Conservation (phyloP, 306 rosid species). For the Begonia masoniana region DNA sequence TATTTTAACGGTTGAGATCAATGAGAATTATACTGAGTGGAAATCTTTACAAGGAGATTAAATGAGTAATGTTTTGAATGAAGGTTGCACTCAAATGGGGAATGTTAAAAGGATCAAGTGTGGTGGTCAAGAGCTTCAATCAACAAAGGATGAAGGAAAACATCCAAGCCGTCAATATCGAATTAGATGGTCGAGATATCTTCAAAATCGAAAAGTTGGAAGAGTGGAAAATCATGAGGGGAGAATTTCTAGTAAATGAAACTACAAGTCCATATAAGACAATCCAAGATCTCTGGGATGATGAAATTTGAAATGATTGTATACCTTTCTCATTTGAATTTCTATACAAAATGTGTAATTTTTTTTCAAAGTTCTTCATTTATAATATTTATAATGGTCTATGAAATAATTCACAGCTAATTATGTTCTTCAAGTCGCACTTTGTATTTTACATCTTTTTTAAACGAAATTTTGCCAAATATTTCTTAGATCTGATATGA, state of each 20-base stretch:
- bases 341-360: no score
- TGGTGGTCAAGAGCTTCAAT: constrained; percentile 78
- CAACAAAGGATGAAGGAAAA: constrained; percentile 60
- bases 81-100: constrained; percentile 85
- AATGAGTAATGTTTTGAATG: not conserved
- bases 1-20: no score
- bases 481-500: no score
- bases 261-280: constrained; percentile 82
- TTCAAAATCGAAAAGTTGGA: constrained; percentile 47
- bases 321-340: no score
- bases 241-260: constrained; percentile 59
- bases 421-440: no score
- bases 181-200: constrained; percentile 49
- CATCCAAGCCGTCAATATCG: constrained; percentile 34
- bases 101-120: constrained; percentile 62
- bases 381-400: no score
- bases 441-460: no score
- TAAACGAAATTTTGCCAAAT: no score
- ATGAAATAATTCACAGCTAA: no score
- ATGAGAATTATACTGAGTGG: no score
- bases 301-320: constrained; percentile 31
- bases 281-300: constrained; percentile 67
- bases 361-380: no score
- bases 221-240: constrained; percentile 78
- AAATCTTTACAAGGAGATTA: not conserved